A percentile compares a stretch with the other conserved stretches of the same genome.
phyloP scores from a whole-genome alignment of 257 asterid genomes.

The Plantago major region DNA sequence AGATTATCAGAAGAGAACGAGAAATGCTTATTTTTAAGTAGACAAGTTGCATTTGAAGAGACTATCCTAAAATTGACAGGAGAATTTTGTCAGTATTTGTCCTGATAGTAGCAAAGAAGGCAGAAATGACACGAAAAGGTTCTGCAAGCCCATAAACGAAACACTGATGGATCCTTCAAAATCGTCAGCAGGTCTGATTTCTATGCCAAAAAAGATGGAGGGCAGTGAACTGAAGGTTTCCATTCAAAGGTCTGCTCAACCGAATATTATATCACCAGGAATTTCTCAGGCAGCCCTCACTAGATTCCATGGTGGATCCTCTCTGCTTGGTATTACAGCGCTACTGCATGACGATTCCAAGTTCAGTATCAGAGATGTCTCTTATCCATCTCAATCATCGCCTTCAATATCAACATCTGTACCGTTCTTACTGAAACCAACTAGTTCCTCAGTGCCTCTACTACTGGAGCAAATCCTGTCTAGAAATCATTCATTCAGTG shows the following conservation, averaged over 20 bases:
- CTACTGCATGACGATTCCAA: conserved; percentile 52
- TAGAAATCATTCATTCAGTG: conserved; percentile 11
- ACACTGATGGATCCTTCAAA: too few species aligned
- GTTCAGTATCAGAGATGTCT: conserved; percentile 21
- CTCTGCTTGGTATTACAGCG: conserved; percentile 64
- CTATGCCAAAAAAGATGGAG: conserved; percentile 20
- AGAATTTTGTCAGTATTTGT: conserved; percentile 8
- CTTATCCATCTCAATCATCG: conserved; percentile 16
- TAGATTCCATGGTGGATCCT: conserved; percentile 42
- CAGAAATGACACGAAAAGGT: too few species aligned
- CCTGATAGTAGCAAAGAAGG: conserved; percentile 3
- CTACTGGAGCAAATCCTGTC: conserved; percentile 16
- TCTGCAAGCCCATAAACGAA: too few species aligned
- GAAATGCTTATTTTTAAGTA: conserved; percentile 15
- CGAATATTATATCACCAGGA: conserved; percentile 33
- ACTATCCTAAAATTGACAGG: conserved; percentile 9
- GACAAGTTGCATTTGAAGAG: conserved; percentile 14
- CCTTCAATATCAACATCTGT: conserved; percentile 31
- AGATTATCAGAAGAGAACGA: neutral
- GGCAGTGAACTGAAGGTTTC: conserved; percentile 28
- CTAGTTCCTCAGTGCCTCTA: conserved; percentile 14
- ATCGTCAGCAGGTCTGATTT: too few species aligned
- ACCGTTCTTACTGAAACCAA: conserved; percentile 19
- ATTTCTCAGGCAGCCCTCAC: conserved; percentile 29
- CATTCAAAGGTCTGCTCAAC: conserved; percentile 33